Base-by-base conservation (phyloP, 2,329 filamentous ascomycete species). In the Leptographium radiaticola region DNA sequence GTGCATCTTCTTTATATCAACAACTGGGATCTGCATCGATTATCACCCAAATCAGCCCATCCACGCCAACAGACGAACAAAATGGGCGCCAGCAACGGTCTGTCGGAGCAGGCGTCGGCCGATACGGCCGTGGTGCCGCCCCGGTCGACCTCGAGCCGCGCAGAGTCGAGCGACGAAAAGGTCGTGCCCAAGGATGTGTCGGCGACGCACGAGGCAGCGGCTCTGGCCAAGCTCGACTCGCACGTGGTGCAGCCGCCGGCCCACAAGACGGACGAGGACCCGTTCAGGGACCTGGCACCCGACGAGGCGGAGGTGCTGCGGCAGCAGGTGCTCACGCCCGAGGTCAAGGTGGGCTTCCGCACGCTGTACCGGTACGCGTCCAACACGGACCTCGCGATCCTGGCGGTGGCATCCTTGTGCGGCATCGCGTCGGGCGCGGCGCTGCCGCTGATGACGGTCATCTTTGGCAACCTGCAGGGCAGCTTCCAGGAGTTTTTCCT, bases 391-490 rank as follows among this genome's bases (percentile, higher is more conserved):
- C 62, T 83, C 16, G 59, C 82, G 57, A 80, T 89, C 63, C 75
- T 89, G 43, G 61, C 67, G 42, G 67, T 87, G 53, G 79, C 83
- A 51, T 64, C 73, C 33, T 61, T 91, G 53, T 79, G 79, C 55
- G 77, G 86, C 58, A 86, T 90, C 59, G 81, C 75, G 15, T 57
- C 59, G 4, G 59, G 88, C 56, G 86, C 86, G 53, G 83, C 84
- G 9, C 68, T 91, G 57, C 88, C 88, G 7, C 70, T 89, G 30
- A 91, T 93, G 81, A 91, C 87, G 0, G 76, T 89, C 55, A 71
- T 95, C 38, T 94, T 94, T 62, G 88, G 89, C 57, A 80, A 82
- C 51, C 74, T 95, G 42, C 81, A 89, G 55, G 80, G 80, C 5
- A 78, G 76, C 1, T 94, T 95, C 64, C 79, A 86, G 62, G 64